Percentiles rank a stretch among this genome's conserved stretches.
These are phyloP conservation scores for Pulveroboletus sp. DNA, from an alignment of 768 basidiomycete genomes.

Conservation along the genomic window DNA sequence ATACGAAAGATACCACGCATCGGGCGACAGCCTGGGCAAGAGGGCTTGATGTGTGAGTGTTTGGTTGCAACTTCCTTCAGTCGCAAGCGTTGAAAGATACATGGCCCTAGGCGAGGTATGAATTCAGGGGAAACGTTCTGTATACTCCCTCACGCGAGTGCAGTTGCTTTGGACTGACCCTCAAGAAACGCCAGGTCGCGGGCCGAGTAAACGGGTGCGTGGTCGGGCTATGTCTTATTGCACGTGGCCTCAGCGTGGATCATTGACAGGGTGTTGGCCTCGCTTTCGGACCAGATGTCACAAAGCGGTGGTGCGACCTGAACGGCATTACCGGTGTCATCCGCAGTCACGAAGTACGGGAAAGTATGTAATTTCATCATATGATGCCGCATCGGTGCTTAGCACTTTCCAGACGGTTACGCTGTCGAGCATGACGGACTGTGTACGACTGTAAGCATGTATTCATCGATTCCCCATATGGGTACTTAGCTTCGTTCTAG, in stretches of 20 bases:
- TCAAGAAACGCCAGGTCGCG: constrained; percentile 82
- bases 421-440: constrained; percentile 92
- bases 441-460: constrained; percentile 77
- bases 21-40: constrained; percentile 88
- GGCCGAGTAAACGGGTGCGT: constrained; percentile 91
- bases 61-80: constrained; percentile 3
- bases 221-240: constrained; percentile 1
- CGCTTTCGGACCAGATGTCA: constrained; percentile 94
- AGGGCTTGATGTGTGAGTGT: constrained; percentile 88
- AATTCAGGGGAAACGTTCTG: background rate
- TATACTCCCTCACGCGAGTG: constrained; percentile 9
- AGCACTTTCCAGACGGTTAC: constrained; percentile 67
- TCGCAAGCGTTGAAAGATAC: constrained; percentile 7
- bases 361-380: constrained; percentile 47
- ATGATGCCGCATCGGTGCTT: background rate
- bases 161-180: constrained; percentile 97
- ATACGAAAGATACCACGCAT: constrained; percentile 85
- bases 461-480: background rate
- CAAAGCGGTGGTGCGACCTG: constrained; percentile 80
- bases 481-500: constrained; percentile 35
- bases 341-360: constrained; percentile 95
- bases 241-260: constrained; percentile 14
- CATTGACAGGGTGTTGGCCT: constrained; percentile 97
- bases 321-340: constrained; percentile 88
- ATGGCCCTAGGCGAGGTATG: constrained; percentile 57